Evolutionary conservation across 2,329 filamentous ascomycete genomes (phyloP).

Genomic region (Penicillium sp.): DNA sequence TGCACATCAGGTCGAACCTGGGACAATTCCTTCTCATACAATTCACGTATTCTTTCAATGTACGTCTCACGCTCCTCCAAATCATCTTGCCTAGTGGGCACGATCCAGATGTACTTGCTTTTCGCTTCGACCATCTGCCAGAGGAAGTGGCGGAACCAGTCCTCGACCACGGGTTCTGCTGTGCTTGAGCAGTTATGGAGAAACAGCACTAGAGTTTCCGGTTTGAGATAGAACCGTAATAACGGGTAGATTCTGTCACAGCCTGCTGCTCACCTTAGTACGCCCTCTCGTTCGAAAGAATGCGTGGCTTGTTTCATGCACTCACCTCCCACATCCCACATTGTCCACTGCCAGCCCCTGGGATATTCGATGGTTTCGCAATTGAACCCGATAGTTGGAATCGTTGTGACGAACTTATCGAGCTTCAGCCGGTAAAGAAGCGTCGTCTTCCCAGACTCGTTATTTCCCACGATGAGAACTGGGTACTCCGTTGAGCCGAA

Average conservation of each 20-base stretch:
- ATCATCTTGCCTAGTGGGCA: slow-evolving; percentile 7
- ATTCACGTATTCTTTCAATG: not conserved
- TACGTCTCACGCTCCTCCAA: not conserved
- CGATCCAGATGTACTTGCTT: not conserved
- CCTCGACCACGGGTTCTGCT: not conserved
- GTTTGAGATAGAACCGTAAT: slow-evolving; percentile 2
- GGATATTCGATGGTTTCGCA: slow-evolving; percentile 14
- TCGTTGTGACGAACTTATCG: not conserved
- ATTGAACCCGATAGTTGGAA: slow-evolving; percentile 8
- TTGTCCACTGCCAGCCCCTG: slow-evolving; percentile 6
- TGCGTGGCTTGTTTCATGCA: no score
- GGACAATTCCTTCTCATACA: slow-evolving; percentile 9
- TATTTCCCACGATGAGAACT: slow-evolving; percentile 8
- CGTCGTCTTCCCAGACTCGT: slow-evolving; percentile 6
- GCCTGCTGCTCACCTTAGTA: not conserved
- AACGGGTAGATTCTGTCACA: slow-evolving; percentile 6
- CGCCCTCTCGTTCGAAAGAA: no score
- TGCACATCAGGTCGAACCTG: not conserved
- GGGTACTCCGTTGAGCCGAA: slow-evolving; percentile 3
- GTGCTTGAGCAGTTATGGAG: slow-evolving; percentile 4
- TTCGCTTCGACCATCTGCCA: not conserved
- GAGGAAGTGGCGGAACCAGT: not conserved
- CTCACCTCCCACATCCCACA: slow-evolving; percentile 12
- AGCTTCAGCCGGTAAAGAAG: slow-evolving; percentile 10
- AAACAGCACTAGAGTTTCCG: slow-evolving; percentile 3